Evolutionary conservation across 2,329 filamentous ascomycete species (phyloP), one percentile per base, ranked within the genome.

Genomic region (Pestalotiopsis sp.): DNA sequence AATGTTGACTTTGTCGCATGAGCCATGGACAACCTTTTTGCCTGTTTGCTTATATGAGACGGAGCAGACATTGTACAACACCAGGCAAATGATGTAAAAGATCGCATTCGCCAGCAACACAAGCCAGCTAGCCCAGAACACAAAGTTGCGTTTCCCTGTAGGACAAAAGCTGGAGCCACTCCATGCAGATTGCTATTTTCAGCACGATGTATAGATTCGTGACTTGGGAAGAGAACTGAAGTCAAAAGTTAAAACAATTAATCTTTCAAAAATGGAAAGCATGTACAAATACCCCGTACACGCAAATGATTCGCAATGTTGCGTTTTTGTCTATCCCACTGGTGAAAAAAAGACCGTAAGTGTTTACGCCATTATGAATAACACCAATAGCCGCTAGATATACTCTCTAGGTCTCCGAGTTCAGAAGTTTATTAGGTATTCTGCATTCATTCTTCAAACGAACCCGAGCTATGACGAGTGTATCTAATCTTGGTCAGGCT

Each of bases 151-250:
- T 9, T 49, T 23, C 3, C 66, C 59, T 5, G 36, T n/a, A 3
- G 69, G 69, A 2, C 61, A 64, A 55, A 71, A 71, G 67, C 6
- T 57, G 69, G 5, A 69, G 9, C 69, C 69, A 71, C 4, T 68
- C 66, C 5, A 68, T 2, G 11, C 67, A 39, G 20, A 70, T 70
- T 36, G 65, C 69, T 5, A 63, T n/a, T 45, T 70, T 70, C 4
- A 69, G 25, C 9, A 58, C 27, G 45, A 52, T 23, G 25, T 61
- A 69, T 14, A 69, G 9, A 6, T 58, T 12, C 12, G 55, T 23
- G 6, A n/a, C 12, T 9, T 17, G n/a, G 20, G n/a, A 58, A 23
- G 25, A 20, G 3, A 23, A 20, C 55, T 58, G 55, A 11, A 3
- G 11, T 23, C 4, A 4, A 12, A 23, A 23, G 12, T 20, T 3